phyloP scores from a whole-genome alignment of 1,139 yeast species.

The Lodderomyces orthopsilosis region DNA sequence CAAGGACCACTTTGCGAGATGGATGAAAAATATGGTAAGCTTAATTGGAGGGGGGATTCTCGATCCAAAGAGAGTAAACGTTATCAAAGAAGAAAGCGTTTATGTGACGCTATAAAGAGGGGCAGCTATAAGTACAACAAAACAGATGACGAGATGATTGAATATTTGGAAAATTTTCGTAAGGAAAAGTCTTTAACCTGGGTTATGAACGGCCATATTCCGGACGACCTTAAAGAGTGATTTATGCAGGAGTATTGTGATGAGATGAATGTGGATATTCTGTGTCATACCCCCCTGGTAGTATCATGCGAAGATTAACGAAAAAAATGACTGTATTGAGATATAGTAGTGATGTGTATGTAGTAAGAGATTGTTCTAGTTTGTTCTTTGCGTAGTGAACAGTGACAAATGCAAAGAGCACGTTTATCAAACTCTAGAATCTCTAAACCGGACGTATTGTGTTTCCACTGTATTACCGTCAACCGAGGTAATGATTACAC shows the following conservation, averaged over 20 bases:
- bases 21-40: slow-evolving; percentile 45
- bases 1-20: slow-evolving; percentile 45
- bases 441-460: no score
- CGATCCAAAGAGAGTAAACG: slow-evolving; percentile 48
- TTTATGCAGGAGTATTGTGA: neutral
- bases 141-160: slow-evolving; percentile 42
- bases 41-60: slow-evolving; percentile 49
- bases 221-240: slow-evolving; percentile 28
- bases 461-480: no score
- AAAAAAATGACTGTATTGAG: no score
- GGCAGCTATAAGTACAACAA: slow-evolving; percentile 43
- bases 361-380: no score
- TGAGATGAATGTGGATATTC: neutral
- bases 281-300: no score
- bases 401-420: no score
- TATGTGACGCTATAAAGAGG: slow-evolving; percentile 45
- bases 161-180: slow-evolving; percentile 41
- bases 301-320: no score
- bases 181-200: slow-evolving; percentile 48
- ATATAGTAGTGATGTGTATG: no score
- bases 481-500: no score
- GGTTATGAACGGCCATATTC: slow-evolving; percentile 51
- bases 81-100: slow-evolving; percentile 44
- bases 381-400: no score
- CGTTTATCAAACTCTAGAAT: no score